Base-by-base conservation (phyloP, 306 rosid species). In the Potentilla sterilis region DNA sequence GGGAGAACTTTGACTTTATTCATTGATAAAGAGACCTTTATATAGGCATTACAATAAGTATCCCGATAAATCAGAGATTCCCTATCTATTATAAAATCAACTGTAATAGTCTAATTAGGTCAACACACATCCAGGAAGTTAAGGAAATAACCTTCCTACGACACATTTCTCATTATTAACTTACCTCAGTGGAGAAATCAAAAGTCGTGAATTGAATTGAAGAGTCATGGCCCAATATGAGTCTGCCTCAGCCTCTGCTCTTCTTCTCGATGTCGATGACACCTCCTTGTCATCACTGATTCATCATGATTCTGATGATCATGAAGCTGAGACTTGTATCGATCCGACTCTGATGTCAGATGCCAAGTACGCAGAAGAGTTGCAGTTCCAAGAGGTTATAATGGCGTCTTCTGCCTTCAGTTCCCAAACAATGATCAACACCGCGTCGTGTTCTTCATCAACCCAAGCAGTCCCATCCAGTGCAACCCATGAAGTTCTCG, bases 321-420 rank as follows among this genome's bases (percentile, higher is more conserved):
- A 28, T 59, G 65, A 59, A 9, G 65, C 34, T 59, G 37, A 28
- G 3, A 24, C 12, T 22, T 1, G 3, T 28, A 24, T 12, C 38
- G 7, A 59, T 24, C 65, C 65, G 18, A 22, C 37, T 18, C 10
- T 59, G 38, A 1, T 59, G 5, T 24, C 65, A 11, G 65, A 59
- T 28, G 65, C 65, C 65, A 11, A 22, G 28, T 59, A 59, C 38
- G 65, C 65, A 11, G 65, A 59, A 24, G 65, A 59, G 4, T 59
- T 59, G 65, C 65, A 59, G 38, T 4, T 59, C 38, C 89, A 86
- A 52, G 90, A 90, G 57, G 77, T 78, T 28, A 74, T 90, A 6
- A 40, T 84, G 68, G 65, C 81, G 16, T 81, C 86, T 0, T 6
- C 75, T 21, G 0, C 67, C 19, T 10, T 59, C 65, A 21, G 70